A percentile compares a stretch with the other conserved stretches of the same genome.
phyloP scores from a whole-genome alignment of 2,329 filamentous ascomycete genomes.

The Xylaria sp. region DNA sequence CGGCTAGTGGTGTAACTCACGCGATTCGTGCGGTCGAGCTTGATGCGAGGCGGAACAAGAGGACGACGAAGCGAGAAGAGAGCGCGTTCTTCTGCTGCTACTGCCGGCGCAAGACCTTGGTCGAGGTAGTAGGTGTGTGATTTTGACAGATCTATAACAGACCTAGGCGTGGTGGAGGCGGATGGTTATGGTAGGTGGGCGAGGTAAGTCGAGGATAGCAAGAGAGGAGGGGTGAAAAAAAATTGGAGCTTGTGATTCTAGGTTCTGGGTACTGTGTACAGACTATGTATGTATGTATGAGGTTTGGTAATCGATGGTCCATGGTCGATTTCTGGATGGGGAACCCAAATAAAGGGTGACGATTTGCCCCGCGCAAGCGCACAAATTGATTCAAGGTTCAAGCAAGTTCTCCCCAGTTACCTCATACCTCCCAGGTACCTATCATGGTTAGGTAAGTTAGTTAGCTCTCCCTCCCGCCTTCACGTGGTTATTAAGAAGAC shows the following conservation, averaged over 20 bases:
- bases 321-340: conserved; percentile 21
- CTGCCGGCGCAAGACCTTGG: background rate
- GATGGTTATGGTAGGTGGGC: conserved; percentile 3
- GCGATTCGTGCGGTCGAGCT: conserved; percentile 23
- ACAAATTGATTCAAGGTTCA: conserved; percentile 16
- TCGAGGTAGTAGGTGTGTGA: background rate
- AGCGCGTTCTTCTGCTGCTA: background rate
- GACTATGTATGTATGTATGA: background rate
- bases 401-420: background rate
- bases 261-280: conserved; percentile 11
- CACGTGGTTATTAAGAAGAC: too few relatives aligned
- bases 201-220: conserved; percentile 23
- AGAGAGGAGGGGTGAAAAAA: conserved; percentile 38
- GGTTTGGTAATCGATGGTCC: conserved; percentile 1
- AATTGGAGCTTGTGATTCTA: conserved; percentile 37
- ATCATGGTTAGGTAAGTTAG: background rate
- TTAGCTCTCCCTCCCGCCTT: background rate
- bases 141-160: conserved; percentile 5
- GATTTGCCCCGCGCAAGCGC: conserved; percentile 30
- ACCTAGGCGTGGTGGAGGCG: conserved; percentile 10
- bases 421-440: background rate
- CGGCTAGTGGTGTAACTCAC: conserved; percentile 16
- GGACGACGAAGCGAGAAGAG: conserved; percentile 1
- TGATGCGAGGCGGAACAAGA: conserved; percentile 8
- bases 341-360: conserved; percentile 22